Base-by-base conservation (phyloP, 371 early-diverging fungal genomes). In the Mucor saturninus region DNA sequence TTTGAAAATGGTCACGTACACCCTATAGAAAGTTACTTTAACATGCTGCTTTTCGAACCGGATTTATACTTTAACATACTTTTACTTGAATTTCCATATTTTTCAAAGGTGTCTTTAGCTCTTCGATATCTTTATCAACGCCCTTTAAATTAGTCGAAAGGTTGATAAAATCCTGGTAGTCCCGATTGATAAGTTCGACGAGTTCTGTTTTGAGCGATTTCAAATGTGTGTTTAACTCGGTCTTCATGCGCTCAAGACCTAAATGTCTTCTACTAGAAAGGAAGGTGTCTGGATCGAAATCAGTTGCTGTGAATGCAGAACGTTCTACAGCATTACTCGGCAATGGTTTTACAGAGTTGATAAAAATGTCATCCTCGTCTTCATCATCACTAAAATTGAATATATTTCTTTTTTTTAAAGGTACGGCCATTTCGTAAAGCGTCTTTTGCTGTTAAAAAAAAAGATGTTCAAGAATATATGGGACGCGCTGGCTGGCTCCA, bases 81-180 rank as follows among this genome's bases (percentile, higher is more conserved):
- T 80, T 68, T 8, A 89, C 88, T 55, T 86, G 80, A 35, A 46
- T 63, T 48, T 83, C 80, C 80, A 91, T 87, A 40, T 67, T 73
- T 26, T 71, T 72, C 56, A 93, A 57, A 5, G 92, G 92, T 26
- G 68, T 62, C 57, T 71, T 75, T 15, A 93, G 65, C 29, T 86
- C 83, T 30, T 78, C 75, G 63, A 93, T 89, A 56, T 86, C 86
- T 46, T 73, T 75, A 67, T 93, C 93, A 2, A 91, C 88, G 7
- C 93, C 92, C 49, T 89, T 89, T 60, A 94, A 82, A 55, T 89
- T 89, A 14, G 90, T 91, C 1, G 92, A 90, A 11, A 94, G 74
- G 59, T 88, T 86, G 53, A 94, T 90, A 68, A 92, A 92, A 61
- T 92, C 91, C 30, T 90, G 89, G 68, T 91, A 94, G 65, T 93